Evolutionary conservation across 805 yeast species (phyloP).

Genomic region (Suhomyces tanzawaensis): DNA sequence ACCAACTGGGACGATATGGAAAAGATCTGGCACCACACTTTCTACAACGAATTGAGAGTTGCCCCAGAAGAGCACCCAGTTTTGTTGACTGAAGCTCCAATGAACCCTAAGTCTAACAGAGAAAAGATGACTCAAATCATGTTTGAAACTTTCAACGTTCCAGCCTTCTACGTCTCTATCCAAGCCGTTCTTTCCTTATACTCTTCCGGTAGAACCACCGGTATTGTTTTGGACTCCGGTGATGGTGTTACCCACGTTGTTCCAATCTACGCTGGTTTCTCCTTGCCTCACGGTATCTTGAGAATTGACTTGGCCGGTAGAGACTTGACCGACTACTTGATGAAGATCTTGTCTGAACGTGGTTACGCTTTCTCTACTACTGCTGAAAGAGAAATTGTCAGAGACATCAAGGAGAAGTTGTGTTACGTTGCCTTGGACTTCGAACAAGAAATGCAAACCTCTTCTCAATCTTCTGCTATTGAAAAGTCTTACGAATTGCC

Average conservation of each 20-base stretch:
- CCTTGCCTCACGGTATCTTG: conserved; percentile 97
- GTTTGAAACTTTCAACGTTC: conserved; percentile 99
- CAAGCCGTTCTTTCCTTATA: conserved; percentile 98
- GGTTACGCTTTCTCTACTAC: conserved; percentile 98
- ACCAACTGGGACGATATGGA: conserved; percentile 99
- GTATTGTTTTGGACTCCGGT: conserved; percentile 99
- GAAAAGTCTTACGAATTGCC: conserved; percentile 99
- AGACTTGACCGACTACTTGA: conserved; percentile 97
- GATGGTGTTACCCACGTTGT: conserved; percentile 99
- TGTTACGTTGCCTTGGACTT: conserved; percentile 99
- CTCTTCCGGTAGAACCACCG: conserved; percentile 99
- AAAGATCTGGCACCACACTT: conserved; percentile 99
- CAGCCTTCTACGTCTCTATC: conserved; percentile 98
- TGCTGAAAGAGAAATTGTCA: conserved; percentile 96
- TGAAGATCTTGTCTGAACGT: conserved; percentile 98
- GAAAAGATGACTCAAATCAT: conserved; percentile 99
- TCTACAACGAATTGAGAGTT: conserved; percentile 99
- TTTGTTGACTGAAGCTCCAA: conserved; percentile 98
- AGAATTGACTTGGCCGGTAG: conserved; percentile 99
- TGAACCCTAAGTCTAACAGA: conserved; percentile 99
- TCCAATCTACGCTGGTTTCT: conserved; percentile 99
- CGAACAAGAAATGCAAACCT: conserved; percentile 99
- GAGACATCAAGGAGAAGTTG: conserved; percentile 96
- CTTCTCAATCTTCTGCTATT: conserved; percentile 95
- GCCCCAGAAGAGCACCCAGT: conserved; percentile 99